Evolutionary conservation across 208 protist species (phyloP), one percentile per base, ranked within the genome.

Genomic region (Porcisia deanei): DNA sequence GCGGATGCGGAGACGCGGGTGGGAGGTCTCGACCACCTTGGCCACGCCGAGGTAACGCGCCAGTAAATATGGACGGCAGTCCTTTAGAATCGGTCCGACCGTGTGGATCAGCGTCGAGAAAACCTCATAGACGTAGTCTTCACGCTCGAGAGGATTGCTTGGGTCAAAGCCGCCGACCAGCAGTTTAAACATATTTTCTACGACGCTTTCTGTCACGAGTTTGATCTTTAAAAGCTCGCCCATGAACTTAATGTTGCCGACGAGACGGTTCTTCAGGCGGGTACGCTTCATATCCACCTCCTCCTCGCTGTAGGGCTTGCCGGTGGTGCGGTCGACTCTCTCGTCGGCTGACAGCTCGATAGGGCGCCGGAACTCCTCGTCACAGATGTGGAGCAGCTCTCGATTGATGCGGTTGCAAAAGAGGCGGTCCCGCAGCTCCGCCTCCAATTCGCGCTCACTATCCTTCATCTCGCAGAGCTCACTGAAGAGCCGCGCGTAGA

Each of bases 241-340:
- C 10, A 95, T 83, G 75, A 97, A 97, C 52, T 91, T 94, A 73
- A 94, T 90, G 81, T 94, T 97, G 65, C 89, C 93, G 14, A 94
- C 85, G 34, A 94, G 85, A 39, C 91, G 88, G 74, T 88, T 77
- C 84, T 94, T 95, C 59, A 94, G 81, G 39, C 87, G 85, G 2
- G 66, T 82, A 25, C 85, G 85, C 79, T 92, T 92, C 81, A 88
- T 75, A 61, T 92, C 87, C 67, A 91, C 79, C 76, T 94, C 91
- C 79, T 94, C 93, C 63, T 85, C 82, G 39, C 81, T 77, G 53
- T 91, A 82, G 45, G 82, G 85, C 65, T 78, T 80, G 43, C 86
- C 90, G 0, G 88, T 94, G 2, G 82, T 93, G 47, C 88, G 87
- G 72, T 95, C 88, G 20, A 93, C 88, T 75, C 85, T 81, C 41